A percentile compares a stretch with the other conserved stretches of the same genome.
phyloP scores from a whole-genome alignment of 768 basidiomycete species.

The Cystobasidium tubakii region DNA sequence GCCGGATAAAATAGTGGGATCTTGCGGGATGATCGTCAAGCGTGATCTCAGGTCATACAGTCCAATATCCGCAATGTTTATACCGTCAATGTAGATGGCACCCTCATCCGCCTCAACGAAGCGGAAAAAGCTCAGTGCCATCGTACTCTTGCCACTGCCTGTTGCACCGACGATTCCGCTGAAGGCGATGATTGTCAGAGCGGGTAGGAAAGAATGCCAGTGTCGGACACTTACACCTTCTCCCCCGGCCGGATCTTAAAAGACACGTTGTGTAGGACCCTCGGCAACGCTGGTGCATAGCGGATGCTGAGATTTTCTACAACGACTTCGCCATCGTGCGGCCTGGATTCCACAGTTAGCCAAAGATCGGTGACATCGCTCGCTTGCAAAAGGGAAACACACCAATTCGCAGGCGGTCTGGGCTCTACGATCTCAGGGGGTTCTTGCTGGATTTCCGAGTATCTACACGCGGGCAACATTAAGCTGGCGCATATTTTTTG shows the following conservation, averaged over 20 bases:
- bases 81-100: constrained; percentile 49
- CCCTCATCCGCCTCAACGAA: constrained; percentile 52
- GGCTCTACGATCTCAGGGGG: constrained; percentile 45
- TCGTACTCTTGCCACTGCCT: constrained; percentile 54
- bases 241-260: constrained; percentile 51
- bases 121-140: constrained; percentile 53
- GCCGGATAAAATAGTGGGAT: constrained; percentile 51
- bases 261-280: constrained; percentile 50
- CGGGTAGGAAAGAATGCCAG: background rate
- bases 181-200: background rate
- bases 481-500: background rate
- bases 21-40: constrained; percentile 48
- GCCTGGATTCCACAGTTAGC: constrained; percentile 7
- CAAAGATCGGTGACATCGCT: too few relatives aligned
- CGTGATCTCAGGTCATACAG: constrained; percentile 62
- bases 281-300: constrained; percentile 47
- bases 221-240: constrained; percentile 46
- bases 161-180: constrained; percentile 55
- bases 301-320: constrained; percentile 49
- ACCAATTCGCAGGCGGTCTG: constrained; percentile 45
- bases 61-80: constrained; percentile 51
- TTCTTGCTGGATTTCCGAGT: constrained; percentile 37
- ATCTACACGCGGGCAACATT: background rate
- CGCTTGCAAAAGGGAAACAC: background rate
- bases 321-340: constrained; percentile 41